These are phyloP conservation scores for Pouteria campechiana DNA, from an alignment of 179 eudicot species.

Conservation along the genomic window DNA sequence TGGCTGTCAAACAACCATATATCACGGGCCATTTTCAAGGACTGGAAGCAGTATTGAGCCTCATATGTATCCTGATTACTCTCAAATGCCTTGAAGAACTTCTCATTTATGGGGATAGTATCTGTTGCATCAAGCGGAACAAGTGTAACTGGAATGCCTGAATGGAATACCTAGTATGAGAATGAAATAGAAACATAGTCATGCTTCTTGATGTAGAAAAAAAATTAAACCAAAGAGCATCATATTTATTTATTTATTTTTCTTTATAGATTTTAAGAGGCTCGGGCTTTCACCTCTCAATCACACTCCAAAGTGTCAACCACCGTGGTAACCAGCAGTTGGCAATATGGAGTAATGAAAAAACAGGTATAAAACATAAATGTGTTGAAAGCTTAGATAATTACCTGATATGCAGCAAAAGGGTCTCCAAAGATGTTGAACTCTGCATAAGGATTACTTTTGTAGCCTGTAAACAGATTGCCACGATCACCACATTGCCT, in stretches of 20 bases:
- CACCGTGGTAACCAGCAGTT: too few relatives aligned
- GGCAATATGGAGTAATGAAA: too few relatives aligned
- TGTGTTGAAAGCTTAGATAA: too few relatives aligned
- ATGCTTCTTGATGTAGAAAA: neutral
- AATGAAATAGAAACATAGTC: neutral
- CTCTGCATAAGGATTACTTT: conserved; percentile 76
- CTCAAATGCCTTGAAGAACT: conserved; percentile 54
- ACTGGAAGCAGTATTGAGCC: conserved; percentile 62
- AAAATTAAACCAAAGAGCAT: neutral
- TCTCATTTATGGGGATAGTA: conserved; percentile 52
- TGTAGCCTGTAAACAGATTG: conserved; percentile 55
- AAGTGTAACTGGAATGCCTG: conserved; percentile 76
- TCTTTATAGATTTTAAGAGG: too few relatives aligned
- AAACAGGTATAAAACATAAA: too few relatives aligned
- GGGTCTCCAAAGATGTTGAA: conserved; percentile 81
- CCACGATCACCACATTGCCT: conserved; percentile 61
- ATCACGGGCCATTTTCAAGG: conserved; percentile 56
- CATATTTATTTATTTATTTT: neutral
- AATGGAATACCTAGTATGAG: conserved; percentile 58
- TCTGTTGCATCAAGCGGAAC: conserved; percentile 83
- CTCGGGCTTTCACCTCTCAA: neutral
- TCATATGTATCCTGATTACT: conserved; percentile 58
- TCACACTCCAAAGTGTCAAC: neutral
- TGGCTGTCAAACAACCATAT: conserved; percentile 50
- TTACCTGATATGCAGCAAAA: conserved; percentile 88